phyloP scores from a whole-genome alignment of 2,329 filamentous ascomycete genomes.

The Neocatenulostroma microsporum region DNA sequence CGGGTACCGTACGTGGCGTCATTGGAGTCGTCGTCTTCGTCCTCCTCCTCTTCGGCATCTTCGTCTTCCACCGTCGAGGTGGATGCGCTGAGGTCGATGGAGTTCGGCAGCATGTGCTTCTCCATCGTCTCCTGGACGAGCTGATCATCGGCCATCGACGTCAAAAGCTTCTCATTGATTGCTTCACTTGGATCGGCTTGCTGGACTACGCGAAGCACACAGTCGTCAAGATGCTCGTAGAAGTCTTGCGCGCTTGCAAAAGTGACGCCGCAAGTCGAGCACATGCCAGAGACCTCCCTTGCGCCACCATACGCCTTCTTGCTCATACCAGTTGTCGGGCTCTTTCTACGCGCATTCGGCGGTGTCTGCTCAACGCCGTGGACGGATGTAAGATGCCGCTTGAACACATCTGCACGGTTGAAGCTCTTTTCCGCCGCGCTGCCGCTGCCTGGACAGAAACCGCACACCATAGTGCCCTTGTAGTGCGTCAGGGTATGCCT shows the following conservation, averaged over 20 bases:
- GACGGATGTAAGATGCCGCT: conserved; percentile 81
- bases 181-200: conserved; percentile 51
- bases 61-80: conserved; percentile 45
- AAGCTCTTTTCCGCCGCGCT: conserved; percentile 90
- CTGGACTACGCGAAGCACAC: conserved; percentile 56
- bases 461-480: conserved; percentile 95
- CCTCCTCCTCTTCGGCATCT: conserved; percentile 54
- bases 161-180: conserved; percentile 49
- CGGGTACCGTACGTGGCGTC: conserved; percentile 48
- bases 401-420: conserved; percentile 92
- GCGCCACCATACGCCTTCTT: conserved; percentile 64
- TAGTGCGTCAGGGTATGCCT: conserved; percentile 90
- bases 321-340: conserved; percentile 31
- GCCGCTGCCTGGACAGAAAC: conserved; percentile 84
- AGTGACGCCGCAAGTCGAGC: conserved; percentile 79
- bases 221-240: conserved; percentile 85
- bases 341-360: conserved; percentile 80
- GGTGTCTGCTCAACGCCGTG: conserved; percentile 90
- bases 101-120: conserved; percentile 47
- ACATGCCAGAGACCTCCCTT: conserved; percentile 73
- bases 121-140: conserved; percentile 52
- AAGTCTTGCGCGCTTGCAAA: conserved; percentile 90
- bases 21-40: conserved; percentile 47
- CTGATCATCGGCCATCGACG: conserved; percentile 53
- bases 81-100: conserved; percentile 37